Evolutionary conservation across 306 rosid genomes (phyloP), one percentile per base, ranked within the genome.

Genomic region (Ochetophila trinervis): DNA sequence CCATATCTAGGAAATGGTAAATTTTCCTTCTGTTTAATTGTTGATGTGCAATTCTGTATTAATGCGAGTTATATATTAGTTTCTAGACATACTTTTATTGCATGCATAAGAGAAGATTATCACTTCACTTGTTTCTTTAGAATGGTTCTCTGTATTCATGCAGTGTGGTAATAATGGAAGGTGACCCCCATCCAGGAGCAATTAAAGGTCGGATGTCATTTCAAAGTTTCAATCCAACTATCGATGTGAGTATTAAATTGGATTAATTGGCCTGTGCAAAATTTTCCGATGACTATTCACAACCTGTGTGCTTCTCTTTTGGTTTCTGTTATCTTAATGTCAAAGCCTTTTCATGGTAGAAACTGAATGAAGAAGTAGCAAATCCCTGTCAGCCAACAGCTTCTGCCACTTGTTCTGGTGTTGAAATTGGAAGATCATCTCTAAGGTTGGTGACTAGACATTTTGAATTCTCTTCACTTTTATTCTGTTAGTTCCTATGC

Each of bases 121-220:
- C 0, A 27, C 22, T 24, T 32, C 44, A n/a, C 34, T 63, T 49
- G 17, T 30, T 34, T 60, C 8, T 57, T 32, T 27, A 62, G 65
- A 35, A n/a, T 55, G 55, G 59, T 35, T 23, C 47, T 64, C 63
- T 68, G 56, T 47, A 27, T 23, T 36, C 45, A 37, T 70, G 50
- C 71, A 93, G 96, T 83, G 83, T 83, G 64, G 89, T 94, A 57
- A 70, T 88, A 78, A 70, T 85, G 81, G 99, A 90, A 85, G 97
- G 90, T 30, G 96, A 94, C 79, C 96, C 99, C 44, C 90, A 73
- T 73, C 99, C 99, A 4, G 96, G 91, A 47, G 90, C 82, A 23
- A 45, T 59, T 66, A 84, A 75, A 70, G 99, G 99, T 51, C 88
- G 96, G 19, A 84, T 90, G 90, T 88, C 97, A 17, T 90, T 94